These are phyloP conservation scores for Curvularia eragrostidis DNA, from an alignment of 2,329 filamentous ascomycete species.

Conservation along the genomic window DNA sequence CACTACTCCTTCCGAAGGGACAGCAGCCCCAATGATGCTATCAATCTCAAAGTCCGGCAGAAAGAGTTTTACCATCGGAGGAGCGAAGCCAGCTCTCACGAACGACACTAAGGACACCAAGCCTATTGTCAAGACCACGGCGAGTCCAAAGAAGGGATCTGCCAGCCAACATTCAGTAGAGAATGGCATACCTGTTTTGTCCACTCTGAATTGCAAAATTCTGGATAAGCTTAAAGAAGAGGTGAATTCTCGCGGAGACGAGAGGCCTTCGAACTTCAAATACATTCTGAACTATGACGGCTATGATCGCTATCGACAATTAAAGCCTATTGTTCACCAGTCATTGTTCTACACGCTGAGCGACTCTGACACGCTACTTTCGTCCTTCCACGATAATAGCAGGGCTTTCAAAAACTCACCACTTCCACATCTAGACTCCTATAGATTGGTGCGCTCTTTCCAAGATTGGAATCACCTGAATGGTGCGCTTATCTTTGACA, in stretches of 20 bases:
- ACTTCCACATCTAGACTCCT: slow-evolving; percentile 45
- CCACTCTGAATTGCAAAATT: slow-evolving; percentile 37
- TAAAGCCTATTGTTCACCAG: slow-evolving; percentile 38
- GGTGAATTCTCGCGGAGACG: slow-evolving; percentile 22
- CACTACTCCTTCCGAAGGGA: slow-evolving; percentile 16
- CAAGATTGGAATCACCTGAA: slow-evolving; percentile 43
- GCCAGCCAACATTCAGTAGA: background rate
- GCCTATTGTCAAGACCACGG: background rate
- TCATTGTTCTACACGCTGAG: slow-evolving; percentile 46
- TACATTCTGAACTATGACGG: slow-evolving; percentile 31
- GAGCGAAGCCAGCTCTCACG: slow-evolving; percentile 1
- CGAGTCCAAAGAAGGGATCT: background rate
- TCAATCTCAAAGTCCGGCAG: slow-evolving; percentile 27
- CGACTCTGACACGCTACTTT: slow-evolving; percentile 40
- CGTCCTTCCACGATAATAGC: slow-evolving; percentile 43
- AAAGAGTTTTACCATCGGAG: slow-evolving; percentile 30
- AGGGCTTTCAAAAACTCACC: slow-evolving; percentile 37
- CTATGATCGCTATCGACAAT: slow-evolving; percentile 20
- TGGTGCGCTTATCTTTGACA: slow-evolving; percentile 48
- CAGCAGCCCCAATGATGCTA: slow-evolving; percentile 13
- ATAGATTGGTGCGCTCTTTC: slow-evolving; percentile 40
- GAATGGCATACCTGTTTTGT: slow-evolving; percentile 25
- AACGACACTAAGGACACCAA: background rate
- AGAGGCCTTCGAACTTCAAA: slow-evolving; percentile 19
- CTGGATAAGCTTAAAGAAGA: slow-evolving; percentile 42